phyloP scores from a whole-genome alignment of 768 basidiomycete species.

The Amanita pseudoporphyria region DNA sequence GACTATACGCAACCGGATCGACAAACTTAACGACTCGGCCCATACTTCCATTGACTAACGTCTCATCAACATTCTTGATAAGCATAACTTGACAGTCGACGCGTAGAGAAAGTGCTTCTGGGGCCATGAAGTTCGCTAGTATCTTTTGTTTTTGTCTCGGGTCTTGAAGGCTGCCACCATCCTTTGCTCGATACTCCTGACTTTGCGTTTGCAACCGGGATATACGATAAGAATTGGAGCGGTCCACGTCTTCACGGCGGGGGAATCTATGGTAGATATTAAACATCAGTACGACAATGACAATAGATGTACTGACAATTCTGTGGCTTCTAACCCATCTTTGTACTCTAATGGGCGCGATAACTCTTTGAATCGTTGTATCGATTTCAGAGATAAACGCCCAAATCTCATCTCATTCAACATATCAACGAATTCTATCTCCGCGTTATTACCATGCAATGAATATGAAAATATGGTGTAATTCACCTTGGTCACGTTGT shows the following conservation, averaged over 20 bases:
- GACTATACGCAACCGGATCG: conserved; percentile 38
- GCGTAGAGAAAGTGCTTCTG: conserved; percentile 56
- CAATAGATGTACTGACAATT: conserved; percentile 52
- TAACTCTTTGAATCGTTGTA: conserved; percentile 61
- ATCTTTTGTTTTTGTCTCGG: conserved; percentile 58
- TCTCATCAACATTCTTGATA: conserved; percentile 88
- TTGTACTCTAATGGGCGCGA: conserved; percentile 61
- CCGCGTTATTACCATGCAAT: not conserved
- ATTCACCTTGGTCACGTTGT: conserved; percentile 80
- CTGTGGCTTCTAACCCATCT: conserved; percentile 83
- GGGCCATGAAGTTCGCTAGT: conserved; percentile 89
- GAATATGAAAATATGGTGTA: not conserved
- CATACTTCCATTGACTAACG: conserved; percentile 90
- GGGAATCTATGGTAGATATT: conserved; percentile 56
- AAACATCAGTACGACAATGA: not conserved
- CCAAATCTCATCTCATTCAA: conserved; percentile 98
- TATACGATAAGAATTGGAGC: conserved; percentile 69
- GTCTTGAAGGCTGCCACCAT: conserved; percentile 53
- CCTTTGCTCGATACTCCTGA: conserved; percentile 44
- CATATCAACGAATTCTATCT: conserved; percentile 85
- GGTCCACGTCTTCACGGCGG: conserved; percentile 83
- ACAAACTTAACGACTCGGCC: conserved; percentile 74
- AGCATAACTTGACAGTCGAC: conserved; percentile 88
- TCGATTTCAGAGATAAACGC: conserved; percentile 49
- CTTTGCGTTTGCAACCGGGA: conserved; percentile 42